Conservation (phyloP, 345 rosid genomes). For the Excoecaria agallocha region DNA sequence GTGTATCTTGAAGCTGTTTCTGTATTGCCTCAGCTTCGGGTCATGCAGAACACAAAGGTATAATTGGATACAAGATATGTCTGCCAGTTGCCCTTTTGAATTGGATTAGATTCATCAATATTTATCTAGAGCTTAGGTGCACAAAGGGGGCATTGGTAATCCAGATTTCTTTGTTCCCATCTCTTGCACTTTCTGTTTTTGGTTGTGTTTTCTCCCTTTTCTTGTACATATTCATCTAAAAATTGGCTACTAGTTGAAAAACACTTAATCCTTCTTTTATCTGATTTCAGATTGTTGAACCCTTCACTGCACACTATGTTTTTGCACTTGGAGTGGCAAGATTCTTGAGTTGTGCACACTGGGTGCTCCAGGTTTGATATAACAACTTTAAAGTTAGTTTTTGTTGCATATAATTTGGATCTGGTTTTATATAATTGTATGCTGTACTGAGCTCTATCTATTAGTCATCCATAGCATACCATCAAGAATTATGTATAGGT, state of each 20-base stretch:
- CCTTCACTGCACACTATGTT: conserved; percentile 35
- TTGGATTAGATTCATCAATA: background rate
- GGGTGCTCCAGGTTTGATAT: conserved; percentile 31
- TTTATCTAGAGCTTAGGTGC: background rate
- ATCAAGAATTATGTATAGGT: too few species aligned
- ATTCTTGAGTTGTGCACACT: conserved; percentile 32
- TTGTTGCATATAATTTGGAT: background rate
- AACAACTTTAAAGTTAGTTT: background rate
- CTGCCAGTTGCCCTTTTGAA: background rate
- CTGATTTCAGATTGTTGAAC: conserved; percentile 31
- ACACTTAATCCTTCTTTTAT: background rate
- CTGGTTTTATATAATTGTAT: background rate
- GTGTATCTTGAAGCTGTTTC: conserved; percentile 33
- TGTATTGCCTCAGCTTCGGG: conserved; percentile 32
- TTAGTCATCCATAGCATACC: too few species aligned
- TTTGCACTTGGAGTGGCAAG: conserved; percentile 34
- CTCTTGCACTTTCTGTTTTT: background rate
- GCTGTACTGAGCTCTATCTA: too few species aligned
- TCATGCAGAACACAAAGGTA: conserved; percentile 37
- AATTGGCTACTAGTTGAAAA: background rate
- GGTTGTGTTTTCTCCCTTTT: background rate
- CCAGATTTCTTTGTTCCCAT: background rate
- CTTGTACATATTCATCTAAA: background rate
- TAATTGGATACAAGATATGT: background rate
- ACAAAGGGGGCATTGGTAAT: background rate